A percentile compares a stretch with the other conserved stretches of the same genome.
Conservation (phyloP, 2,329 filamentous ascomycete genomes). For the Beauveria brongniartii region DNA sequence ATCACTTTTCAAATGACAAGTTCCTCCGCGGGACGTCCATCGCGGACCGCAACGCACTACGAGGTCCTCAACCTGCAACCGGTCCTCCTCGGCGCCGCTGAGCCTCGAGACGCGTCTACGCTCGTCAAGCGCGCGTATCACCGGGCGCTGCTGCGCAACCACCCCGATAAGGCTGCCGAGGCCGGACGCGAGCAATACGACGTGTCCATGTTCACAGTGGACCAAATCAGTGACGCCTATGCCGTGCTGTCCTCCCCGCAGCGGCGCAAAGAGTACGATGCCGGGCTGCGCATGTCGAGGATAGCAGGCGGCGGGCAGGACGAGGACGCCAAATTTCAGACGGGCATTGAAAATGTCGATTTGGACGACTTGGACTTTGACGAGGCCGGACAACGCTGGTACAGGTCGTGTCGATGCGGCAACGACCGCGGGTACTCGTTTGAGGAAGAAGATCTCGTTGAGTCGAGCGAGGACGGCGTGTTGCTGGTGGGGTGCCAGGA, state of each 20-base stretch:
- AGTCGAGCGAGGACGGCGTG: conserved; percentile 49
- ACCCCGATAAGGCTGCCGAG: conserved; percentile 49
- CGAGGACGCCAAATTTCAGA: conserved; percentile 34
- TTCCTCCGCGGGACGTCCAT: conserved; percentile 2
- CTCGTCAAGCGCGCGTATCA: conserved; percentile 57
- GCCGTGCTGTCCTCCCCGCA: conserved; percentile 43
- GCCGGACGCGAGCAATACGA: background rate
- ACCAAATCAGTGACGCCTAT: conserved; percentile 57
- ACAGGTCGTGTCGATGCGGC: conserved; percentile 54
- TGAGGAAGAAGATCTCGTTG: conserved; percentile 50
- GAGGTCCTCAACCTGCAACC: conserved; percentile 50
- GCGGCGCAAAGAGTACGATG: conserved; percentile 47
- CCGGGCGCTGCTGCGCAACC: conserved; percentile 55
- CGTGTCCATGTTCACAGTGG: conserved; percentile 39
- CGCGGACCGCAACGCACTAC: conserved; percentile 44
- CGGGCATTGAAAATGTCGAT: conserved; percentile 55
- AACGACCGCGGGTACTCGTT: conserved; percentile 54
- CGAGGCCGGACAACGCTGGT: conserved; percentile 41
- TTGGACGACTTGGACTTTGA: conserved; percentile 55
- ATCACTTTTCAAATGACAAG: background rate
- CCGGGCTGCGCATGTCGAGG: conserved; percentile 32
- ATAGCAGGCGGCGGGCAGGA: conserved; percentile 15
- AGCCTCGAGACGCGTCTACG: conserved; percentile 29
- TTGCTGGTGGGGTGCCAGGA: conserved; percentile 57
- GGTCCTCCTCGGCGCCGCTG: conserved; percentile 35